Evolutionary conservation across 495 filamentous ascomycete genomes (phyloP), one percentile per base, ranked within the genome.

Genomic region (Jackrogersella multiformis): DNA sequence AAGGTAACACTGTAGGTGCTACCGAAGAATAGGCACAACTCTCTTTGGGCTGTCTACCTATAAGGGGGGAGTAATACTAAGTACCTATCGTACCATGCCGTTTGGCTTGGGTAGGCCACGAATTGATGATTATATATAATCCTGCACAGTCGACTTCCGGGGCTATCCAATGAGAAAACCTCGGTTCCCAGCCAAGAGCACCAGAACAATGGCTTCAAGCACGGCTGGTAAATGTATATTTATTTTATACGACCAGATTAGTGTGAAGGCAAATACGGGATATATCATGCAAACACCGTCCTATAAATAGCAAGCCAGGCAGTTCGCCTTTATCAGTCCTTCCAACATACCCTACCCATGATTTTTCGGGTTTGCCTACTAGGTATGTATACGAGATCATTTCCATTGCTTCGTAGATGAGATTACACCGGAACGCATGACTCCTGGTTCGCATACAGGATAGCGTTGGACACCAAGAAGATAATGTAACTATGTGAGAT

Each of bases 161-260:
- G n/a, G n/a, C 23, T 38, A 20, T n/a, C 51, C 39, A 44, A 55
- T 44, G 1, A 51, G 7, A 13, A 8, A 9, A 13, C 16, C 13
- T 39, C n/a, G n/a, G n/a, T n/a, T 16, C 16, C 39, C n/a, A 12
- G n/a, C 1, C 15, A 32, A 6, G 21, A 28, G n/a, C 4, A 0
- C 10, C 21, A 49, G 13, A 18, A 55, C 34, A 30, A 20, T 15
- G 30, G 38, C 48, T 9, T 24, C 45, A 12, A 26, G n/a, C 56
- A 45, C 52, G 64, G 51, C 57, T 61, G 64, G 21, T 67, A 56
- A 61, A 56, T 58, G 23, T 44, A n/a, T n/a, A n/a, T n/a, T n/a
- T n/a, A n/a, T n/a, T 52, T 13, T 24, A n/a, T 46, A 46, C 28
- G 36, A 35, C n/a, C 15, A 30, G 13, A 21, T 46, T 49, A 35